Evolutionary conservation across 495 filamentous ascomycete species (phyloP).

Genomic region (Polyplosphaeria fusca): DNA sequence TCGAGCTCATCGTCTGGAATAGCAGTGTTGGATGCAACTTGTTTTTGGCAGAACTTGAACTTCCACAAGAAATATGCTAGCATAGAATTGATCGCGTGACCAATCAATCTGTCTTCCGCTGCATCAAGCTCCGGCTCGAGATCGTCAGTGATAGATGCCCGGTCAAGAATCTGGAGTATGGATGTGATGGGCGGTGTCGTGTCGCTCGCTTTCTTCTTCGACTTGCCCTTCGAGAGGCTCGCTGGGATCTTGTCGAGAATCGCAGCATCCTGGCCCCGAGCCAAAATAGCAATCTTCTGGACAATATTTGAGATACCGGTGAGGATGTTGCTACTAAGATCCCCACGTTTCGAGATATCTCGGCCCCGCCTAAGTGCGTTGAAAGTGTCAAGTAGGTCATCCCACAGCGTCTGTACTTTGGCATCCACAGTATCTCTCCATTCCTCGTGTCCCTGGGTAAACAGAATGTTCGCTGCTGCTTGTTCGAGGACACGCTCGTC

Average conservation of each 20-base stretch:
- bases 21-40: conserved; percentile 43
- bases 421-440: conserved; percentile 77
- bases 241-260: conserved; percentile 60
- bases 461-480: conserved; percentile 75
- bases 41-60: conserved; percentile 39
- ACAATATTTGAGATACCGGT: conserved; percentile 73
- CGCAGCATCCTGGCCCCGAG: conserved; percentile 70
- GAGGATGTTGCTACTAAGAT: conserved; percentile 58
- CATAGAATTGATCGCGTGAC: conserved; percentile 65
- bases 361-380: conserved; percentile 62
- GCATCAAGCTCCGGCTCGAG: conserved; percentile 62
- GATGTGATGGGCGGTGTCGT: conserved; percentile 55
- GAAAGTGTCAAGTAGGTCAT: conserved; percentile 70
- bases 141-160: conserved; percentile 58
- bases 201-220: conserved; percentile 40
- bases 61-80: conserved; percentile 97
- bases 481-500: conserved; percentile 82
- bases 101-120: conserved; percentile 71
- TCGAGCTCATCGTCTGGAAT: conserved; percentile 49
- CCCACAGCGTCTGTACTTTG: conserved; percentile 81
- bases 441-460: conserved; percentile 81
- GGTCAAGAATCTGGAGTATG: conserved; percentile 63
- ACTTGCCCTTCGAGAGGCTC: conserved; percentile 46
- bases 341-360: conserved; percentile 61
- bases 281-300: conserved; percentile 77